Evolutionary conservation across 2,329 filamentous ascomycete genomes (phyloP).

Genomic region (Neonectria sp.): DNA sequence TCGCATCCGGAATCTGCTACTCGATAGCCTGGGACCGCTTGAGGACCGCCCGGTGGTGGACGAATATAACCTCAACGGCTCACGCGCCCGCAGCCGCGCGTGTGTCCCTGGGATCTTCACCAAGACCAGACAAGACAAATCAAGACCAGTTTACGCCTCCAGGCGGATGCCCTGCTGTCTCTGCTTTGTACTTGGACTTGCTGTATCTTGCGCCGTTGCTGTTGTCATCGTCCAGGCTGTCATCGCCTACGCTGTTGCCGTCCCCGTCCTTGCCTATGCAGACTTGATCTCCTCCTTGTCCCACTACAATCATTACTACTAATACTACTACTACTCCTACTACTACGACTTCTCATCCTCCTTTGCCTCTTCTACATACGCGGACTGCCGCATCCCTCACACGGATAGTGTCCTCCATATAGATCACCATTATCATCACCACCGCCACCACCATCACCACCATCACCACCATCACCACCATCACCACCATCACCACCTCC

Average conservation of each 20-base stretch:
- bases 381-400: not conserved
- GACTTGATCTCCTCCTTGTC: not conserved
- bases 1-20: conserved; percentile 28
- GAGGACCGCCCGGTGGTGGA: conserved; percentile 7
- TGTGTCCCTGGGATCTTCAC: not conserved
- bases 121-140: not conserved
- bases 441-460: not conserved
- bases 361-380: not conserved
- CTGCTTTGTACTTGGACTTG: not conserved
- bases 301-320: not conserved
- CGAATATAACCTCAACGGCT: conserved; percentile 40
- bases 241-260: not conserved
- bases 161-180: conserved; percentile 2
- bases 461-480: not conserved
- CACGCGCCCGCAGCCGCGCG: conserved; percentile 21
- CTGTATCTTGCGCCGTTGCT: not conserved
- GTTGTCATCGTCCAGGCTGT: conserved; percentile 10
- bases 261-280: not conserved
- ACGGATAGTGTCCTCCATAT: not conserved
- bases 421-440: not conserved
- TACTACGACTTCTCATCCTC: not conserved
- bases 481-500: too few relatives aligned
- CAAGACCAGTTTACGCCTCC: conserved; percentile 2
- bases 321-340: not conserved
- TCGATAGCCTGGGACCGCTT: conserved; percentile 23